These are phyloP conservation scores for Pseudocercospora musae DNA, from an alignment of 2,329 filamentous ascomycete species.

Conservation along the genomic window DNA sequence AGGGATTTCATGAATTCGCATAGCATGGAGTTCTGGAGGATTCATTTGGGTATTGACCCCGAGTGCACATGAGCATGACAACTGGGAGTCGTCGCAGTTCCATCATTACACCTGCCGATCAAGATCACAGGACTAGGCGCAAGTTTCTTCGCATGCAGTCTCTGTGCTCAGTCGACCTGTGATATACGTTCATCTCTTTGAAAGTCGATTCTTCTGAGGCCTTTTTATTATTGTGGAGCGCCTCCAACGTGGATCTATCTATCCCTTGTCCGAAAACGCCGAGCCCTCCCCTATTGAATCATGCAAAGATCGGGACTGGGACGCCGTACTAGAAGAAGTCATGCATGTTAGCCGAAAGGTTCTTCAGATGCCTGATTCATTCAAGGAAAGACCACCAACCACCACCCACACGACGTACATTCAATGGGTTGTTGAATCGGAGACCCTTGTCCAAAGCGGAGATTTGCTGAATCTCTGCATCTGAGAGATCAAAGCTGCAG, in stretches of 20 bases:
- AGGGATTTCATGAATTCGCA: not conserved
- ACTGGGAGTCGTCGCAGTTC: not conserved
- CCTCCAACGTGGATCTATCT: not conserved
- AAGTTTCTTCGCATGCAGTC: too few species aligned
- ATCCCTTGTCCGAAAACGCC: not conserved
- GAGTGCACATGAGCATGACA: not conserved
- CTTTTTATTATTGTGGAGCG: too few species aligned
- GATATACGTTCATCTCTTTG: not conserved
- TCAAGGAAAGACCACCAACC: too few species aligned
- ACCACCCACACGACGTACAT: too few species aligned
- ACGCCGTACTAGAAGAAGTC: slow-evolving; percentile 13
- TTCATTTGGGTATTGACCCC: not conserved
- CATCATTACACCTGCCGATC: not conserved
- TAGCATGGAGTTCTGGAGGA: not conserved
- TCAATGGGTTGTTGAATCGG: slow-evolving; percentile 74
- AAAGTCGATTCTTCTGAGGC: too few species aligned
- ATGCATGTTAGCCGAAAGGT: slow-evolving; percentile 35
- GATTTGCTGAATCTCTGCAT: slow-evolving; percentile 66
- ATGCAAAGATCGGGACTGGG: slow-evolving; percentile 25
- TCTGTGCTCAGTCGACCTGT: too few species aligned
- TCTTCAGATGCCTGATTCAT: slow-evolving; percentile 59
- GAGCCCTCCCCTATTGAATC: not conserved
- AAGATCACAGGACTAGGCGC: not conserved
- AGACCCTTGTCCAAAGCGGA: slow-evolving; percentile 61
- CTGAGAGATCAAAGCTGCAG: slow-evolving; percentile 61